Conservation (phyloP, 495 filamentous ascomycete genomes). For the Aspergillus conjunctus region DNA sequence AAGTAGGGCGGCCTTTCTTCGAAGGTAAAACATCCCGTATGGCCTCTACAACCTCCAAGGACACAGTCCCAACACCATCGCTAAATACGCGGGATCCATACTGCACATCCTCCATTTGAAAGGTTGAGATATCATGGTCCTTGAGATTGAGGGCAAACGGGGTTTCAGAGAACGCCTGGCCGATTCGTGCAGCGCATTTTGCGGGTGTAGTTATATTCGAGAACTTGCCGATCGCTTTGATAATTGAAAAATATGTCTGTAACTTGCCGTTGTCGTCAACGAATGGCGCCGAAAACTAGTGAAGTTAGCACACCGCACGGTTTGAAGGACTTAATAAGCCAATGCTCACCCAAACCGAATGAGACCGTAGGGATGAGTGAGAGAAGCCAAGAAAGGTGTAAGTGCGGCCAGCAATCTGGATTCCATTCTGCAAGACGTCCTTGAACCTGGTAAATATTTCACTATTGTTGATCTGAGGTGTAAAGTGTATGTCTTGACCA, state of each 20-base stretch:
- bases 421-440: constrained; percentile 52
- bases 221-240: constrained; percentile 67
- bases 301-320: not conserved
- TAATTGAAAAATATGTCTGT: constrained; percentile 54
- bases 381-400: constrained; percentile 80
- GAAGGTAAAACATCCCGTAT: constrained; percentile 25
- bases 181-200: constrained; percentile 77
- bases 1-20: constrained; percentile 42
- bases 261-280: constrained; percentile 39
- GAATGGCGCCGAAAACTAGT: constrained; percentile 68
- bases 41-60: constrained; percentile 51
- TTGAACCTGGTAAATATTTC: constrained; percentile 59
- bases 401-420: constrained; percentile 62
- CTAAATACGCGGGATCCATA: constrained; percentile 60
- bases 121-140: constrained; percentile 22
- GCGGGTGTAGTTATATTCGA: constrained; percentile 63
- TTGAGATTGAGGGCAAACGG: constrained; percentile 43
- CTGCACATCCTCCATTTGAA: constrained; percentile 45
- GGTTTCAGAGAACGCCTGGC: constrained; percentile 82
- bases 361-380: constrained; percentile 70
- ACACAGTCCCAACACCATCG: constrained; percentile 78
- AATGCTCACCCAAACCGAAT: constrained; percentile 56
- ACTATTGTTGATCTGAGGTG: constrained; percentile 54
- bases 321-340: not conserved
- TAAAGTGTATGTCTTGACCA: constrained; percentile 62